These are phyloP conservation scores for Senecio squalidus DNA, from an alignment of 140 eudicot species.

Conservation along the genomic window DNA sequence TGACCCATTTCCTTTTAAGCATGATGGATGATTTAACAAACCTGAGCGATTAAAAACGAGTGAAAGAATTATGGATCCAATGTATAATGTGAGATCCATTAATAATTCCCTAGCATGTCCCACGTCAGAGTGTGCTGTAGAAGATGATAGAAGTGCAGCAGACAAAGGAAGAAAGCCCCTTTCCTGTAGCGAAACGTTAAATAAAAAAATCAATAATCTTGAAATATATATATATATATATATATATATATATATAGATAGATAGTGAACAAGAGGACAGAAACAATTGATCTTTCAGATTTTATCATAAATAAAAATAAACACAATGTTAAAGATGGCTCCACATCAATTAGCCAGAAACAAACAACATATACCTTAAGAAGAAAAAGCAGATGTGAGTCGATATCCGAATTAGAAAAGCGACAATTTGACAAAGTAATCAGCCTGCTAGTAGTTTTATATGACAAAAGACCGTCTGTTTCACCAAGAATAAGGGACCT, in stretches of 20 bases:
- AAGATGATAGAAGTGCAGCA: constrained; percentile 81
- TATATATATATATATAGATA: no score
- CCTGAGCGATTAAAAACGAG: constrained; percentile 62
- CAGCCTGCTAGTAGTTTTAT: constrained; percentile 64
- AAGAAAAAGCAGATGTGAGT: constrained; percentile 71
- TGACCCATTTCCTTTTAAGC: no score
- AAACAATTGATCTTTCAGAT: not conserved
- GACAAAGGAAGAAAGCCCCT: constrained; percentile 95
- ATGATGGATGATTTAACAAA: not conserved
- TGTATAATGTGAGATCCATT: constrained; percentile 60
- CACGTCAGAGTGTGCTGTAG: constrained; percentile 48
- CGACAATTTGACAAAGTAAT: constrained; percentile 61
- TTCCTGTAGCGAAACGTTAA: constrained; percentile 44
- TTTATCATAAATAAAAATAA: not conserved
- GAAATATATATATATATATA: constrained; percentile 8
- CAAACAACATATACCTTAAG: constrained; percentile 61
- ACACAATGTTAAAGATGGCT: not conserved
- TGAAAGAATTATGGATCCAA: constrained; percentile 68
- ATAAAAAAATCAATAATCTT: constrained; percentile 8
- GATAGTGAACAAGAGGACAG: constrained; percentile 2
- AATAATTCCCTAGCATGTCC: constrained; percentile 54
- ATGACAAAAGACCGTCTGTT: constrained; percentile 54
- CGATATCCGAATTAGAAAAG: constrained; percentile 63
- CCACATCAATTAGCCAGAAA: not conserved
- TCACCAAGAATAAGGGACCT: constrained; percentile 56